Evolutionary conservation across 2,329 filamentous ascomycete species (phyloP).

Genomic region (Plectosphaerella sp.): DNA sequence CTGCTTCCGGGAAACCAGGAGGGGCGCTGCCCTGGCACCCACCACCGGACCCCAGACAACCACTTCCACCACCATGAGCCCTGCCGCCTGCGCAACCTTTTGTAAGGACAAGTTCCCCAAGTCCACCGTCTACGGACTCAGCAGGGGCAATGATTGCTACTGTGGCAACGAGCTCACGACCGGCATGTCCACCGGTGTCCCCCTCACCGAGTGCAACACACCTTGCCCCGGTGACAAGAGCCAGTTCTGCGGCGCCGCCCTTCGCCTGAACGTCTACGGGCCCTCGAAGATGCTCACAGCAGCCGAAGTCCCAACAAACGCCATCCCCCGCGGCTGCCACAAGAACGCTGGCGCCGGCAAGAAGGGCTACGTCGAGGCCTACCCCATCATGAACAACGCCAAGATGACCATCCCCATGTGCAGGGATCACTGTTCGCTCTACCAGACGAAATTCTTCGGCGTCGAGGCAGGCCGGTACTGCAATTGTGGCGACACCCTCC

Average conservation of each 20-base stretch:
- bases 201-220: not conserved
- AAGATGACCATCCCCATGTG: too few relatives aligned
- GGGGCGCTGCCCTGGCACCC: too few relatives aligned
- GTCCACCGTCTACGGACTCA: too few relatives aligned
- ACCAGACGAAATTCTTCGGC: too few relatives aligned
- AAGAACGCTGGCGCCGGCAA: slow-evolving; percentile 1
- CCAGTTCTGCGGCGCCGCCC: not conserved
- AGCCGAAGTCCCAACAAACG: slow-evolving; percentile 7
- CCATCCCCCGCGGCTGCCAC: slow-evolving; percentile 6
- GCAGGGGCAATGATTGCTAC: slow-evolving; percentile 17
- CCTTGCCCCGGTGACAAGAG: not conserved
- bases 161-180: slow-evolving; percentile 16
- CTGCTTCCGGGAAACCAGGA: too few relatives aligned
- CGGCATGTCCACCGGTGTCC: slow-evolving; percentile 3
- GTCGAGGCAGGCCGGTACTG: too few relatives aligned
- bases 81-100: too few relatives aligned
- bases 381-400: slow-evolving; percentile 5
- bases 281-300: slow-evolving; percentile 7
- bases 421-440: too few relatives aligned
- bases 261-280: not conserved
- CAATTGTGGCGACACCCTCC: too few relatives aligned
- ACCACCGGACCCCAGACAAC: too few relatives aligned
- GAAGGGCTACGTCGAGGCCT: slow-evolving; percentile 9
- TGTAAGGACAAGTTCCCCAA: too few relatives aligned
- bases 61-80: too few relatives aligned